Evolutionary conservation across 352 stramenopile species (phyloP).

Genomic region (Phytophthora cajani): DNA sequence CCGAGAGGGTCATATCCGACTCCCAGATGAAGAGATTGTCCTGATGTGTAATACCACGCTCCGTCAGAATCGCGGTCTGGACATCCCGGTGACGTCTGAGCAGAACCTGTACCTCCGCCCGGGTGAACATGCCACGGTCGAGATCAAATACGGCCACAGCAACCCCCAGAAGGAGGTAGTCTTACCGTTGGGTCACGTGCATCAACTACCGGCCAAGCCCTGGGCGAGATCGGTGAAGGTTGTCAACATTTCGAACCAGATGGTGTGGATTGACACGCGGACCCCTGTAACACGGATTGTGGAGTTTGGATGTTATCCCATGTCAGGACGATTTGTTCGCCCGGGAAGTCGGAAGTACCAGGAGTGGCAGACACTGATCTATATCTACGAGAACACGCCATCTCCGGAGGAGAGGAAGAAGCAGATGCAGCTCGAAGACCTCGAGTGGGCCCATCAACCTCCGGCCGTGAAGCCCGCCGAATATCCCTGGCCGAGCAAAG

Average conservation of each 20-base stretch:
- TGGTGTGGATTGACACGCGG: background rate
- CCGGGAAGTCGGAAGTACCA: conserved; percentile 1
- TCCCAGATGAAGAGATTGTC: conserved; percentile 8
- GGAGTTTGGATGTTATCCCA: background rate
- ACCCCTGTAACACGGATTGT: background rate
- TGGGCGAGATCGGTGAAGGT: background rate
- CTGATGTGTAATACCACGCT: background rate
- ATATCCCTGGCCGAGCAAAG: background rate
- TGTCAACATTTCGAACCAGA: background rate
- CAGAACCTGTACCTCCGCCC: background rate
- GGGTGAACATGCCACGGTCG: background rate
- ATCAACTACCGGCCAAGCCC: background rate
- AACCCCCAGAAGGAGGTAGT: background rate
- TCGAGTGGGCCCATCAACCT: background rate
- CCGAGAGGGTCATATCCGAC: background rate
- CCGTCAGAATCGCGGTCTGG: background rate
- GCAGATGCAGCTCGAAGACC: background rate
- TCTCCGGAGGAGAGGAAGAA: background rate
- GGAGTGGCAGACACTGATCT: conserved; percentile 14
- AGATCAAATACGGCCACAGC: background rate
- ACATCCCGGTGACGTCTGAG: background rate
- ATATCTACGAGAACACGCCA: conserved; percentile 9
- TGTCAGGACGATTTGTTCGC: background rate
- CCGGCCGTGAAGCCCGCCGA: background rate
- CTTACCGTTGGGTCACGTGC: background rate